Conservation (phyloP, 441 rosid genomes). For the Viola pubescens region DNA sequence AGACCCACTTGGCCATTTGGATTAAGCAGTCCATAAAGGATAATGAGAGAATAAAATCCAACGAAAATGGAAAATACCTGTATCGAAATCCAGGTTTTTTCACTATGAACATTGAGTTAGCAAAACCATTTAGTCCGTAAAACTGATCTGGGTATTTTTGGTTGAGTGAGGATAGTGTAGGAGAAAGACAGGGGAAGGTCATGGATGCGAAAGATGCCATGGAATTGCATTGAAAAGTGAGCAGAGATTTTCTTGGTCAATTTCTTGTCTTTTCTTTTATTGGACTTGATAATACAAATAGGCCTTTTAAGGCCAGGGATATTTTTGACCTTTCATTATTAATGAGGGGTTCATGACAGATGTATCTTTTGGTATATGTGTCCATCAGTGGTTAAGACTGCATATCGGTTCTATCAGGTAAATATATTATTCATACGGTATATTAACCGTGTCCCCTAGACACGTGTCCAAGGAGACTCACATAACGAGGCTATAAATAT, state of each 20-base stretch:
- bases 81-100: background rate
- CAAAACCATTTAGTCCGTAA: conserved; percentile 3
- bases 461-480: too few relatives aligned
- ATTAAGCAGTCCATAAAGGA: background rate
- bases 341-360: too few relatives aligned
- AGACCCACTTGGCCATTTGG: background rate
- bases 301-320: too few relatives aligned
- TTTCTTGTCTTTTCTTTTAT: background rate
- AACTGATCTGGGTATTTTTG: background rate
- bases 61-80: conserved; percentile 9
- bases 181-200: conserved; percentile 73
- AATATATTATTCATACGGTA: too few relatives aligned
- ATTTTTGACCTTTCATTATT: too few relatives aligned
- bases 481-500: too few relatives aligned
- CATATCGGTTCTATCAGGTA: too few relatives aligned
- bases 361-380: too few relatives aligned
- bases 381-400: too few relatives aligned
- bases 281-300: too few relatives aligned
- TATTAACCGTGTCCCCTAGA: too few relatives aligned
- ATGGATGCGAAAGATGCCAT: conserved; percentile 82
- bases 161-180: conserved; percentile 60
- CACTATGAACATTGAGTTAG: too few relatives aligned
- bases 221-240: conserved; percentile 64
- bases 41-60: background rate
- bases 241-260: background rate